Conservation (phyloP, 371 early-diverging fungal species). For the Paraphysoderma sedebokerense region DNA sequence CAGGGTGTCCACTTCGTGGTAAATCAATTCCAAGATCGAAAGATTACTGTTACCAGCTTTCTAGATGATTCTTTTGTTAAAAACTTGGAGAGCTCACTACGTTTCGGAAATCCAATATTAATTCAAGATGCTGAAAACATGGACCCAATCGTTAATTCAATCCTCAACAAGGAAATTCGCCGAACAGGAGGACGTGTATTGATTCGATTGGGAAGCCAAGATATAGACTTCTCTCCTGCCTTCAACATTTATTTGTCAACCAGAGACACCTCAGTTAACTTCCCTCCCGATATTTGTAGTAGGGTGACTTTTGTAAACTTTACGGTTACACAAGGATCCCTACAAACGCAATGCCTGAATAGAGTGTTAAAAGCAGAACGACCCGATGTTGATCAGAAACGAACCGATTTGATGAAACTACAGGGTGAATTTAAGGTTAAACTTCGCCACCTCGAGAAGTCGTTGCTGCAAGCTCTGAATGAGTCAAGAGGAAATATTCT, state of each 20-base stretch:
- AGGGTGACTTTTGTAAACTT: slow-evolving; percentile 98
- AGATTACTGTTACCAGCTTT: slow-evolving; percentile 90
- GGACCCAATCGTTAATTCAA: slow-evolving; percentile 93
- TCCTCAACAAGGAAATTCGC: slow-evolving; percentile 88
- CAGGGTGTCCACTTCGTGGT: slow-evolving; percentile 78
- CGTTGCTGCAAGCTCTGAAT: slow-evolving; percentile 79
- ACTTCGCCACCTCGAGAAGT: slow-evolving; percentile 83
- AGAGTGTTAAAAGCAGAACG: slow-evolving; percentile 84
- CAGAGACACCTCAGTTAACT: slow-evolving; percentile 78
- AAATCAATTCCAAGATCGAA: slow-evolving; percentile 68
- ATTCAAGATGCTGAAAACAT: slow-evolving; percentile 94
- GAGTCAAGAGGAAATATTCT: slow-evolving; percentile 91
- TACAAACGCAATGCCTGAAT: slow-evolving; percentile 92
- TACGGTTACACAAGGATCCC: slow-evolving; percentile 84
- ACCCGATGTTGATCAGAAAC: slow-evolving; percentile 85
- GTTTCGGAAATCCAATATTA: slow-evolving; percentile 94
- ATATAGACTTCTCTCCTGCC: slow-evolving; percentile 95
- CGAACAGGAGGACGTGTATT: slow-evolving; percentile 93
- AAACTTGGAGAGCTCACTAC: slow-evolving; percentile 88
- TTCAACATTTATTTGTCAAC: slow-evolving; percentile 89
- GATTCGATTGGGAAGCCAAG: slow-evolving; percentile 87
- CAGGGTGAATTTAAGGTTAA: slow-evolving; percentile 92
- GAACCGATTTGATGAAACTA: slow-evolving; percentile 79
- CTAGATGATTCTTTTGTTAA: slow-evolving; percentile 93
- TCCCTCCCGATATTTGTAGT: slow-evolving; percentile 89